Conservation (phyloP, 345 rosid species). For the Cardamine chenopodiifolia region DNA sequence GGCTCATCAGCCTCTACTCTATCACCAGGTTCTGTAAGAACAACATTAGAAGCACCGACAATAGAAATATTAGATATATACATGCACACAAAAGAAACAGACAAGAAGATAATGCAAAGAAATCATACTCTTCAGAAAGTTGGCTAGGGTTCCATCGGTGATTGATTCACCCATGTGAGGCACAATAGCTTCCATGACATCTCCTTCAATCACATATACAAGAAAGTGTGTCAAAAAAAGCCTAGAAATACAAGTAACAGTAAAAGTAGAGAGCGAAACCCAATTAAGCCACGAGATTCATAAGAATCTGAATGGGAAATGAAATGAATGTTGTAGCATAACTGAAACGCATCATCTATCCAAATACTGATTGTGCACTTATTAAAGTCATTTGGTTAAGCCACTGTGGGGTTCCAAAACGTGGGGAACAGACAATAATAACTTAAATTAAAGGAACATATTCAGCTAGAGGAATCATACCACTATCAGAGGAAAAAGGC, state of each 20-base stretch:
- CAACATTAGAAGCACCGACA: background rate
- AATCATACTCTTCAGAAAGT: constrained; percentile 66
- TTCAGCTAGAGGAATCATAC: constrained; percentile 46
- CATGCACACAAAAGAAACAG: background rate
- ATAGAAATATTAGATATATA: background rate
- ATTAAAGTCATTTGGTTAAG: background rate
- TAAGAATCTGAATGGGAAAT: constrained; percentile 18
- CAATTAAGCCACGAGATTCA: background rate
- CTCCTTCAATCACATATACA: constrained; percentile 52
- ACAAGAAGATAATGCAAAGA: constrained; percentile 17
- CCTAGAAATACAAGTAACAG: background rate
- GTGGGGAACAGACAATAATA: background rate
- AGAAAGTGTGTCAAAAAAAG: constrained; percentile 21
- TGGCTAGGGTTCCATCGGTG: constrained; percentile 81
- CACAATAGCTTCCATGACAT: constrained; percentile 72
- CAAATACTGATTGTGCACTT: background rate
- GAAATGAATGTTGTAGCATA: background rate
- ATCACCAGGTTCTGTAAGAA: constrained; percentile 82
- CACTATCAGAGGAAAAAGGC: constrained; percentile 69
- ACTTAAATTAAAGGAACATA: background rate
- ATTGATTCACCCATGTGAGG: constrained; percentile 96
- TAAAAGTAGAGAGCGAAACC: constrained; percentile 2
- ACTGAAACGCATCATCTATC: background rate
- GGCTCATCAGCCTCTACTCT: constrained; percentile 83
- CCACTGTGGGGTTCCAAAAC: background rate